phyloP scores from a whole-genome alignment of 2,329 filamentous ascomycete species.

The Botrytis byssoidea region DNA sequence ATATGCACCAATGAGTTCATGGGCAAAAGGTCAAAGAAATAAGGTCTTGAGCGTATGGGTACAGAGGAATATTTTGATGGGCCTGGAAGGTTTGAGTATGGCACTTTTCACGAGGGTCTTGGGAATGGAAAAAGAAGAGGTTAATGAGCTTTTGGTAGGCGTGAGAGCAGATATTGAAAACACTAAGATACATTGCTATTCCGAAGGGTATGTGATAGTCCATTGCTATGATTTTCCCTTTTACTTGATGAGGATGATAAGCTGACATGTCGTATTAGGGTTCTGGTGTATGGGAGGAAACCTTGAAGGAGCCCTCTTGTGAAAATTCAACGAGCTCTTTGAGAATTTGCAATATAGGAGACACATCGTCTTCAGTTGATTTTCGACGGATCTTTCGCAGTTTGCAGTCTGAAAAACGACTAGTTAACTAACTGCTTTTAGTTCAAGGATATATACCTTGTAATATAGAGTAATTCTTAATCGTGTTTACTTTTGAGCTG shows the following conservation, averaged over 20 bases:
- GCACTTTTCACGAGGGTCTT: slow-evolving; percentile 31
- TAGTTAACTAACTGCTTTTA: not conserved
- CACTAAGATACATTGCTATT: slow-evolving; percentile 23
- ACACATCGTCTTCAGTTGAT: not conserved
- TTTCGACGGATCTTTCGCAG: not conserved
- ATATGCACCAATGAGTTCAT: slow-evolving; percentile 33
- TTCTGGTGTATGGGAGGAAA: slow-evolving; percentile 12
- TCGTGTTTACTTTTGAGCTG: not conserved
- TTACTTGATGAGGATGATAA: not conserved
- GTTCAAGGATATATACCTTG: not conserved
- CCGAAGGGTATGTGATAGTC: not conserved
- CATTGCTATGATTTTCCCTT: not conserved
- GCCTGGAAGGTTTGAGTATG: slow-evolving; percentile 26
- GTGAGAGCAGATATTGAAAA: slow-evolving; percentile 26
- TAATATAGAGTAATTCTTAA: not conserved
- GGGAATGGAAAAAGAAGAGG: slow-evolving; percentile 32
- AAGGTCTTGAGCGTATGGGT: slow-evolving; percentile 31
- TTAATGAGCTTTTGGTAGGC: slow-evolving; percentile 31
- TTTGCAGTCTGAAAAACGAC: not conserved
- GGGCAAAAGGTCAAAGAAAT: slow-evolving; percentile 34
- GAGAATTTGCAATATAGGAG: not conserved
- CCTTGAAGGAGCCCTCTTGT: not conserved
- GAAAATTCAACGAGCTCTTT: not conserved
- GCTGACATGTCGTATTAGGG: not conserved
- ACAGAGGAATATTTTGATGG: slow-evolving; percentile 29